A percentile compares a stretch with the other conserved stretches of the same genome.
Conservation (phyloP, 176 grass and related monocot genomes). For the Tuctoria greenei region DNA sequence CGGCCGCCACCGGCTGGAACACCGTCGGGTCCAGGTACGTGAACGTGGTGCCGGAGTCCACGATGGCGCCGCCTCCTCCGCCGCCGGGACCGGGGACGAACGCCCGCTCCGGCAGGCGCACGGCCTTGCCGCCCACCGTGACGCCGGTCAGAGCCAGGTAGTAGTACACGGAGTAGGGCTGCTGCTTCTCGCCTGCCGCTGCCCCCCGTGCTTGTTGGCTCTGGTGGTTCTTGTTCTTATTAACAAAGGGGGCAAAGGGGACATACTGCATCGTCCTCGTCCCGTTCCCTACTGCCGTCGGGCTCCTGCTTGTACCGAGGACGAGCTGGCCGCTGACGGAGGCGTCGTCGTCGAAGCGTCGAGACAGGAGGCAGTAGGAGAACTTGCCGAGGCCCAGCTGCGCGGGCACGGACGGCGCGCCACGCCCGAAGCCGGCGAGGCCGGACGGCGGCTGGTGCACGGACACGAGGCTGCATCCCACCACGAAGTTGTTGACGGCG, state of each 20-base stretch:
- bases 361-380: conserved; percentile 88
- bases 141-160: conserved; percentile 55
- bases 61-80: conserved; percentile 67
- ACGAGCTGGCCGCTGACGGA: conserved; percentile 62
- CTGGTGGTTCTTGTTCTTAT: too few relatives aligned
- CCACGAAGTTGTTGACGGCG: conserved; percentile 34
- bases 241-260: background rate
- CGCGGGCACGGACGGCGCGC: conserved; percentile 57
- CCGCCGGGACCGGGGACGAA: conserved; percentile 20
- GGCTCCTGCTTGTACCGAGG: conserved; percentile 31
- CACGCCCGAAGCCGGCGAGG: conserved; percentile 72
- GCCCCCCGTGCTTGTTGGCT: conserved; percentile 1
- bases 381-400: conserved; percentile 61
- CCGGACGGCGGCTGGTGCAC: conserved; percentile 75
- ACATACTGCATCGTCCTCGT: conserved; percentile 38
- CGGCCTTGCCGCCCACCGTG: conserved; percentile 52
- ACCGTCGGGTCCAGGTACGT: conserved; percentile 61
- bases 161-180: conserved; percentile 78
- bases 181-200: too few relatives aligned
- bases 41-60: conserved; percentile 92
- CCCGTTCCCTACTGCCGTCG: background rate
- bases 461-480: conserved; percentile 77
- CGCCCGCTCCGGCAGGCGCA: conserved; percentile 43
- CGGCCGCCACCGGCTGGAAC: conserved; percentile 46
- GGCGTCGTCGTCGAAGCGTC: conserved; percentile 70